Percentiles rank a stretch among this genome's conserved stretches.
Evolutionary conservation across 2,329 filamentous ascomycete genomes (phyloP).

Genomic region (Bipolaris sorokiniana): DNA sequence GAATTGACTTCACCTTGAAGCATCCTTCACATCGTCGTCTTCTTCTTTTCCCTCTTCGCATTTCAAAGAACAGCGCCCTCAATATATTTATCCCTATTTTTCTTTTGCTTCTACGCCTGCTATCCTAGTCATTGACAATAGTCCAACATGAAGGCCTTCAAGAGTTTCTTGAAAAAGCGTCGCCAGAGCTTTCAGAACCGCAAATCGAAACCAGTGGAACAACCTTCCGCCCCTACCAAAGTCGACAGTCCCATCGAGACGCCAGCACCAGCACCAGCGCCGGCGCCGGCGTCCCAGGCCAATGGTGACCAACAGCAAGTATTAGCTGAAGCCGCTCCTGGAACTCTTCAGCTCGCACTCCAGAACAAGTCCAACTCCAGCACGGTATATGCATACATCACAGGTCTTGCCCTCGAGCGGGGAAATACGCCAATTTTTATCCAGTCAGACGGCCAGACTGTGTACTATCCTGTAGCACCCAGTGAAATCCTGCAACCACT

Average conservation of each 20-base stretch:
- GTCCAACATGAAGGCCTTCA: constrained; percentile 35
- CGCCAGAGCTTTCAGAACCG: constrained; percentile 25
- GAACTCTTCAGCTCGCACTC: constrained; percentile 65
- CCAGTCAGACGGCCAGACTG: constrained; percentile 67
- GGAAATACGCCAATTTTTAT: constrained; percentile 67
- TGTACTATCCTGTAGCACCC: constrained; percentile 69
- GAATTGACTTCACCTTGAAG: background rate
- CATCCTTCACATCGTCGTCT: background rate
- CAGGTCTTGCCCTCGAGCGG: constrained; percentile 67
- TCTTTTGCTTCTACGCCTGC: background rate
- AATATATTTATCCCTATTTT: background rate
- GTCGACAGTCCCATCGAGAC: constrained; percentile 14
- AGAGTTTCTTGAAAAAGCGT: constrained; percentile 35
- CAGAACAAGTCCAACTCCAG: constrained; percentile 69
- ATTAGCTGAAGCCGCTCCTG: constrained; percentile 28
- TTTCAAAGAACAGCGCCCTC: background rate
- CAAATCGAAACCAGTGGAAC: background rate
- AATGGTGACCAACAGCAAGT: constrained; percentile 34
- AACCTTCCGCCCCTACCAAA: background rate
- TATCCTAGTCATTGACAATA: background rate
- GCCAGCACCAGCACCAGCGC: constrained; percentile 15
- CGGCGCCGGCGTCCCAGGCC: constrained; percentile 16
- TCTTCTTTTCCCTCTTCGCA: background rate
- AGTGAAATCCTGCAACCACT: constrained; percentile 58
- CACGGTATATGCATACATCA: constrained; percentile 72